Evolutionary conservation across 2,329 filamentous ascomycete genomes (phyloP).

Genomic region (Lasiodiplodia theobromae): DNA sequence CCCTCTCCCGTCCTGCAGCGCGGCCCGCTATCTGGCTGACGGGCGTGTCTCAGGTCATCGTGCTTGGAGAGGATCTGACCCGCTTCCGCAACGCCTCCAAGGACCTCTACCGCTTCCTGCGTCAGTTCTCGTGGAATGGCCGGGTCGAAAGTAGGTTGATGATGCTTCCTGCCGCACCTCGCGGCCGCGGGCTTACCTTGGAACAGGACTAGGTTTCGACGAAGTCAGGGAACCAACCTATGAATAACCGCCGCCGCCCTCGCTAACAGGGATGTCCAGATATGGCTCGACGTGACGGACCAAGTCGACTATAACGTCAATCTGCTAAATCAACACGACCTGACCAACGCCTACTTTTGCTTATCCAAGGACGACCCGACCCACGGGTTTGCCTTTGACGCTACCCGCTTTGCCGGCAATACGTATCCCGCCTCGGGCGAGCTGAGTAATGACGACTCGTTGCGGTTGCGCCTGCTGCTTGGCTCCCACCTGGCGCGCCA

Average conservation of each 20-base stretch:
- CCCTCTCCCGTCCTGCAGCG: slow-evolving; percentile 11
- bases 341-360: slow-evolving; percentile 78
- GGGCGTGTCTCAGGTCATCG: slow-evolving; percentile 60
- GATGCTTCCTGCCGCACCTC: background rate
- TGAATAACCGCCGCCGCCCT: slow-evolving; percentile 10
- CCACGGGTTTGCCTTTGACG: slow-evolving; percentile 80
- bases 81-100: slow-evolving; percentile 89
- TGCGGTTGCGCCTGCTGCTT: slow-evolving; percentile 70
- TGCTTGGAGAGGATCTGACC: slow-evolving; percentile 77
- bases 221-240: slow-evolving; percentile 64
- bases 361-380: slow-evolving; percentile 77
- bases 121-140: slow-evolving; percentile 76
- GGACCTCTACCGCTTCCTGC: slow-evolving; percentile 75
- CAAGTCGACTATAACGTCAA: slow-evolving; percentile 82
- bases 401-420: slow-evolving; percentile 70
- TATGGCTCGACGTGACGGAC: slow-evolving; percentile 83
- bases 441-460: slow-evolving; percentile 41
- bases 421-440: slow-evolving; percentile 55
- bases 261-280: slow-evolving; percentile 43
- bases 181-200: background rate
- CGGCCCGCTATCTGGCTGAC: slow-evolving; percentile 21
- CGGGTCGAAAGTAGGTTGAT: slow-evolving; percentile 66
- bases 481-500: slow-evolving; percentile 82
- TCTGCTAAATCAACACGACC: slow-evolving; percentile 71
- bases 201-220: slow-evolving; percentile 76